Conservation (phyloP, 129 eudicot genomes). For the Flaveria sonorensis region DNA sequence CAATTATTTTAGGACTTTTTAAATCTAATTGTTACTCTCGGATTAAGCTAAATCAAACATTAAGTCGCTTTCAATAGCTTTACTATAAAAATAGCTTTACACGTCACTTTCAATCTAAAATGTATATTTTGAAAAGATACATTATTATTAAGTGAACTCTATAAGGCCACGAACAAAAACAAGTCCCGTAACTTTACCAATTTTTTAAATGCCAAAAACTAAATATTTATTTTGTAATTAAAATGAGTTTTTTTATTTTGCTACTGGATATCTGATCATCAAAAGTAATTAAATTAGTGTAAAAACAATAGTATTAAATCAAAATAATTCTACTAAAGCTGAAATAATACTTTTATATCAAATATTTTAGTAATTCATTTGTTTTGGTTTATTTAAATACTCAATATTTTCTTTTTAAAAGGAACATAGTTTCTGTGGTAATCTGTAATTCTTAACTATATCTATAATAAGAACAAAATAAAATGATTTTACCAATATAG, state of each 20-base stretch:
- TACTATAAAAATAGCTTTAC: not conserved
- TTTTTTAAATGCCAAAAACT: not conserved
- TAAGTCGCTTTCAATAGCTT: not conserved
- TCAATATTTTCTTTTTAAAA: not conserved
- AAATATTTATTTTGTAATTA: not conserved
- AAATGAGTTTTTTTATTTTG: no score
- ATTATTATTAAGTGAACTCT: not conserved
- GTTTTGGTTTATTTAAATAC: not conserved
- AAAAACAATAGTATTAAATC: not conserved
- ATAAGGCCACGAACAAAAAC: not conserved
- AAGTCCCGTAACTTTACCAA: not conserved
- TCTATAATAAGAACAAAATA: not conserved
- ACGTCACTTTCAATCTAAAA: not conserved
- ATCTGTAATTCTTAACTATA: not conserved
- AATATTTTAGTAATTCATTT: not conserved
- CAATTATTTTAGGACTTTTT: not conserved
- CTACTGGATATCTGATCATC: no score
- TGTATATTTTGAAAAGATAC: not conserved
- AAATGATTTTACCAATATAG: no score
- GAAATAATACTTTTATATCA: not conserved
- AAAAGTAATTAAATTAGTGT: not conserved
- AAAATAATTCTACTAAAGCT: not conserved
- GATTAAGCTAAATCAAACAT: not conserved
- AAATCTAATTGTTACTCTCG: not conserved
- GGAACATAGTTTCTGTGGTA: not conserved